Evolutionary conservation across 2,329 filamentous ascomycete species (phyloP).

Genomic region (Dactylellina parvicollis): DNA sequence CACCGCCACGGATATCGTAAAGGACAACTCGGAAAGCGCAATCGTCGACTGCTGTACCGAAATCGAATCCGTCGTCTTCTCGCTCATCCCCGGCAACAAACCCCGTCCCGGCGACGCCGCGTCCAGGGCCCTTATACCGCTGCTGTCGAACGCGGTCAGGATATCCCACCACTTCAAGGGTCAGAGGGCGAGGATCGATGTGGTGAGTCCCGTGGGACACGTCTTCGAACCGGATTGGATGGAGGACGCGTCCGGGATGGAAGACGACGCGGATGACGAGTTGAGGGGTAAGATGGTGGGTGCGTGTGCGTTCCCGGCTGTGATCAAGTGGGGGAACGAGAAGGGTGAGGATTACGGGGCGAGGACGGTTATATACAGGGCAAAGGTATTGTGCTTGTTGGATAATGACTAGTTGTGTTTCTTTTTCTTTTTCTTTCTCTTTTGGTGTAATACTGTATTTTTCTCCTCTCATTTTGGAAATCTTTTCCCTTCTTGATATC

Average conservation of each 20-base stretch:
- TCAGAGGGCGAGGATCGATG: constrained; percentile 45
- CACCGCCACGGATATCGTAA: constrained; percentile 40
- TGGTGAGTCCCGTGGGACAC: constrained; percentile 42
- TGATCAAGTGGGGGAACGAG: constrained; percentile 53
- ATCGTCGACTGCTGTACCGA: constrained; percentile 53
- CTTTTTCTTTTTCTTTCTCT: not conserved
- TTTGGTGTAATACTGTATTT: not conserved
- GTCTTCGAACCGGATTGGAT: constrained; percentile 53
- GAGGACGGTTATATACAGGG: constrained; percentile 41
- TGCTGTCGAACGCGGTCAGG: constrained; percentile 38
- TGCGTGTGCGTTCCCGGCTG: constrained; percentile 46
- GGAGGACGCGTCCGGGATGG: constrained; percentile 47
- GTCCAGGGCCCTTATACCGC: constrained; percentile 40
- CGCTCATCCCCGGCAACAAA: constrained; percentile 47
- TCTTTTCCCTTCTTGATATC: constrained; percentile 10
- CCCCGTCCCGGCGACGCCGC: constrained; percentile 41
- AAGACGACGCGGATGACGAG: constrained; percentile 50
- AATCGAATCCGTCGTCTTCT: constrained; percentile 52
- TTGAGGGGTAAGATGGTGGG: constrained; percentile 53
- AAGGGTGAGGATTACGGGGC: constrained; percentile 47
- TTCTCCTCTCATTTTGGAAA: not conserved
- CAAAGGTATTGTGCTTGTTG: constrained; percentile 51
- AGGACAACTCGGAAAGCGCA: constrained; percentile 45
- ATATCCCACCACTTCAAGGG: constrained; percentile 52
- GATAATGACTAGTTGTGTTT: constrained; percentile 31